A percentile compares a stretch with the other conserved stretches of the same genome.
These are phyloP conservation scores for Penicillium sp. DNA, from an alignment of 2,329 filamentous ascomycete species.

Conservation along the genomic window DNA sequence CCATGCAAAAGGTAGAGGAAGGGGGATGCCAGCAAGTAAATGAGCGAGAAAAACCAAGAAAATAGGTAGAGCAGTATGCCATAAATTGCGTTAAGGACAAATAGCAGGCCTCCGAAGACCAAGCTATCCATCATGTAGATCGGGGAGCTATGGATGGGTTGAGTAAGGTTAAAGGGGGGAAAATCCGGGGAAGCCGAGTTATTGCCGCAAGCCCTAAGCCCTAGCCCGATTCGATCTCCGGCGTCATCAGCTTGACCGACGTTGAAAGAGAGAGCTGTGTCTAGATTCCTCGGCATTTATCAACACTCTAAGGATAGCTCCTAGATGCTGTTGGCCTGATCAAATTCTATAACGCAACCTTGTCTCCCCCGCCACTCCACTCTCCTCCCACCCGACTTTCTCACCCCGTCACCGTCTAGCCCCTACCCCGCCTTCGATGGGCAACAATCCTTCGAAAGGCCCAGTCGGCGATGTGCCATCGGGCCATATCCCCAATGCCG, in stretches of 20 bases:
- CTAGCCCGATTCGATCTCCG: constrained; percentile 18
- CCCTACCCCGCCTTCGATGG: constrained; percentile 42
- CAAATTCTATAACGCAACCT: constrained; percentile 7
- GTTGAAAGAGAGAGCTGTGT: background rate
- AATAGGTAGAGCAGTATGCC: constrained; percentile 11
- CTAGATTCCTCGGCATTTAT: constrained; percentile 6
- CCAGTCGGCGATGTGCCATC: constrained; percentile 28
- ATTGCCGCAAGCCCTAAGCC: constrained; percentile 23
- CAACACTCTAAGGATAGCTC: background rate
- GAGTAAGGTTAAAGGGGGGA: constrained; percentile 1
- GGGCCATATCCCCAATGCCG: constrained; percentile 26
- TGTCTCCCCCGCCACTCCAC: background rate
- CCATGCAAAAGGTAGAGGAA: constrained; percentile 50
- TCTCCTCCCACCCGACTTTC: constrained; percentile 1
- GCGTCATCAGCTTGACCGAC: constrained; percentile 21
- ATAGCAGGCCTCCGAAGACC: background rate
- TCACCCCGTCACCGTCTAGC: constrained; percentile 4
- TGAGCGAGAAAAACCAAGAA: constrained; percentile 24
- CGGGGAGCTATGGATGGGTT: background rate
- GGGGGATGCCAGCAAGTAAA: constrained; percentile 46
- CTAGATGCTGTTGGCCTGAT: constrained; percentile 26
- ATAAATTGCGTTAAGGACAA: constrained; percentile 9
- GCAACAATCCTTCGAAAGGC: constrained; percentile 49
- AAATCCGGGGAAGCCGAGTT: constrained; percentile 20
- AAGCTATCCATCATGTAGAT: background rate